Percentiles rank a stretch among this genome's conserved stretches.
Evolutionary conservation across 2,329 filamentous ascomycete genomes (phyloP).

Genomic region (Claviceps sp.): DNA sequence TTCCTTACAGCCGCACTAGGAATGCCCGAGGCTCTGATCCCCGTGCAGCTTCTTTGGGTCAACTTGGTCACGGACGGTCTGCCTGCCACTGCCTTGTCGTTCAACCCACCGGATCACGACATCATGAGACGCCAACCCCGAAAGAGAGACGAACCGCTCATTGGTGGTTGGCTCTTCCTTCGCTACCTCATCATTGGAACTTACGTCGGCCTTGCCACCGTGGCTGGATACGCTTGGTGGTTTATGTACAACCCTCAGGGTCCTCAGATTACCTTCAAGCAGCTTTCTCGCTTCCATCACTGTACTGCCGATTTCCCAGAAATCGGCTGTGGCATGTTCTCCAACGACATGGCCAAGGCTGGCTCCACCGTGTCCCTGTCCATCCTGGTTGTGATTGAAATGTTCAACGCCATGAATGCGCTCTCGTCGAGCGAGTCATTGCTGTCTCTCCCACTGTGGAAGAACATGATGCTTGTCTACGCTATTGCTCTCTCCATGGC

Average conservation of each 20-base stretch:
- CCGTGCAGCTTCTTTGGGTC: conserved; percentile 96
- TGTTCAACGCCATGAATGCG: conserved; percentile 98
- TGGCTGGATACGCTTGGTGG: conserved; percentile 98
- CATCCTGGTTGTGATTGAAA: conserved; percentile 91
- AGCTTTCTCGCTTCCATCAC: conserved; percentile 86
- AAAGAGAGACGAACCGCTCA: conserved; percentile 84
- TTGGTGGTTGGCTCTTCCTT: conserved; percentile 94
- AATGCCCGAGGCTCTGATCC: conserved; percentile 94
- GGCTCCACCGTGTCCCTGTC: conserved; percentile 90
- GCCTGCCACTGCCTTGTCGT: conserved; percentile 87
- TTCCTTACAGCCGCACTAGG: conserved; percentile 93
- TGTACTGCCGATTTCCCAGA: conserved; percentile 77
- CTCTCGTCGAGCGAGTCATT: conserved; percentile 91
- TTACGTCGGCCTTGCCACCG: conserved; percentile 89
- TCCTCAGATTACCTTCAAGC: conserved; percentile 81
- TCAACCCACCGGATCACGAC: conserved; percentile 97
- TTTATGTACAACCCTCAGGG: conserved; percentile 92
- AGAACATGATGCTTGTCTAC: conserved; percentile 97
- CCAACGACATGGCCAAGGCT: conserved; percentile 70
- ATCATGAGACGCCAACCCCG: conserved; percentile 89
- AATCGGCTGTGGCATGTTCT: conserved; percentile 87
- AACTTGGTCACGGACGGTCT: conserved; percentile 97
- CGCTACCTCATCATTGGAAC: conserved; percentile 92
- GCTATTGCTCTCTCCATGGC: conserved; percentile 88
- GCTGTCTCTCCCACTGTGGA: conserved; percentile 86